phyloP scores from a whole-genome alignment of 257 asterid genomes.

The Cordia subcordata region DNA sequence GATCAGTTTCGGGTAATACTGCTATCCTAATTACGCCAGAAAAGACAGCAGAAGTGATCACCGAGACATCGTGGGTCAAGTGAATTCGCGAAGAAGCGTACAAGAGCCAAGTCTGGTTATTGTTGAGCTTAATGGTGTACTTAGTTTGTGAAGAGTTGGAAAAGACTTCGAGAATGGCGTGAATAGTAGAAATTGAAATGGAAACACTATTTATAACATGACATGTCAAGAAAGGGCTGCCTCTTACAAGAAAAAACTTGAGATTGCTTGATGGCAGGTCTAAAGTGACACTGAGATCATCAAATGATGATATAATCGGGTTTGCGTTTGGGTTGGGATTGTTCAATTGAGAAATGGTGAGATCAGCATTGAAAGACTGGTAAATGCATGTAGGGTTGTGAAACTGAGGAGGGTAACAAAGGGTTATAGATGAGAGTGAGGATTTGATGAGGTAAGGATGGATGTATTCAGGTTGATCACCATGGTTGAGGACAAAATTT shows the following conservation, averaged over 20 bases:
- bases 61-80: constrained; percentile 36
- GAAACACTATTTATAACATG: constrained; percentile 28
- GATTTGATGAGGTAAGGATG: constrained; percentile 77
- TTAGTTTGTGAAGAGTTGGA: constrained; percentile 51
- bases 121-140: constrained; percentile 61
- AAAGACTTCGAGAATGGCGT: constrained; percentile 50
- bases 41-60: constrained; percentile 49
- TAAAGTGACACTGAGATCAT: constrained; percentile 67
- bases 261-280: constrained; percentile 67
- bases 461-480: constrained; percentile 81
- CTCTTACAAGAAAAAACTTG: constrained; percentile 68
- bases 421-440: constrained; percentile 40
- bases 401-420: constrained; percentile 61
- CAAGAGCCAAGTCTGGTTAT: constrained; percentile 72
- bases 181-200: constrained; percentile 69
- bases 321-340: constrained; percentile 37
- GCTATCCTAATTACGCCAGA: constrained; percentile 68
- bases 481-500: constrained; percentile 65
- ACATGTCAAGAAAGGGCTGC: constrained; percentile 80
- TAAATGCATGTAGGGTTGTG: constrained; percentile 49
- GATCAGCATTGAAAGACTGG: constrained; percentile 56
- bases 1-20: constrained; percentile 47
- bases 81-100: constrained; percentile 66
- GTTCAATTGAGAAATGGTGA: constrained; percentile 43
- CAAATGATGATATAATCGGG: constrained; percentile 59